Percentiles rank a stretch among this genome's conserved stretches.
These are phyloP conservation scores for Auricularia cornea DNA, from an alignment of 768 basidiomycete genomes.

Conservation along the genomic window DNA sequence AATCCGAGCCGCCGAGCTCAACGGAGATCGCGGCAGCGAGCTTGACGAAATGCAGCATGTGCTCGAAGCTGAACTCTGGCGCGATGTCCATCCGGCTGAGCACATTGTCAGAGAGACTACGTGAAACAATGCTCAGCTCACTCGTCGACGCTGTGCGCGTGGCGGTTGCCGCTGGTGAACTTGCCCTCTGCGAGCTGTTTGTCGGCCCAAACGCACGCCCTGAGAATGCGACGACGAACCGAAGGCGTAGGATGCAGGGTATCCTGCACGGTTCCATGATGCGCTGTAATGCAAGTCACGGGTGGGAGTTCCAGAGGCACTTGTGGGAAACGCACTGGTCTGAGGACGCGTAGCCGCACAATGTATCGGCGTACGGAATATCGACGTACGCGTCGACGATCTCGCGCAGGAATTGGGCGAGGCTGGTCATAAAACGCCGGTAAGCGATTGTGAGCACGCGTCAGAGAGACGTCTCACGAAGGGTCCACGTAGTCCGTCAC, in stretches of 20 bases:
- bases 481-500: constrained; percentile 77
- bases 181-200: constrained; percentile 39
- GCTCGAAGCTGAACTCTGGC: constrained; percentile 80
- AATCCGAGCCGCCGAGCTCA: no score
- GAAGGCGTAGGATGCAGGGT: constrained; percentile 76
- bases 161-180: constrained; percentile 69
- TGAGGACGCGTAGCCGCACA: constrained; percentile 91
- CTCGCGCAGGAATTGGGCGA: constrained; percentile 73
- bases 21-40: constrained; percentile 68
- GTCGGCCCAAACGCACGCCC: constrained; percentile 2
- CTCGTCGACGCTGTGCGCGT: constrained; percentile 74
- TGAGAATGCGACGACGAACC: constrained; percentile 31
- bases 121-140: constrained; percentile 50
- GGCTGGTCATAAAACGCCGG: constrained; percentile 31
- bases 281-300: constrained; percentile 39
- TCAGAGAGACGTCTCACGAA: constrained; percentile 28
- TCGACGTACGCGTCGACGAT: constrained; percentile 68
- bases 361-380: constrained; percentile 78
- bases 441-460: neutral
- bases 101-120: constrained; percentile 4
- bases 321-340: constrained; percentile 77
- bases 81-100: constrained; percentile 83
- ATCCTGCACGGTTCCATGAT: constrained; percentile 81
- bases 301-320: neutral
- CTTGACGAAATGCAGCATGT: constrained; percentile 83